Evolutionary conservation across 2,329 filamentous ascomycete species (phyloP).

Genomic region (Rutstroemia sydowiana): DNA sequence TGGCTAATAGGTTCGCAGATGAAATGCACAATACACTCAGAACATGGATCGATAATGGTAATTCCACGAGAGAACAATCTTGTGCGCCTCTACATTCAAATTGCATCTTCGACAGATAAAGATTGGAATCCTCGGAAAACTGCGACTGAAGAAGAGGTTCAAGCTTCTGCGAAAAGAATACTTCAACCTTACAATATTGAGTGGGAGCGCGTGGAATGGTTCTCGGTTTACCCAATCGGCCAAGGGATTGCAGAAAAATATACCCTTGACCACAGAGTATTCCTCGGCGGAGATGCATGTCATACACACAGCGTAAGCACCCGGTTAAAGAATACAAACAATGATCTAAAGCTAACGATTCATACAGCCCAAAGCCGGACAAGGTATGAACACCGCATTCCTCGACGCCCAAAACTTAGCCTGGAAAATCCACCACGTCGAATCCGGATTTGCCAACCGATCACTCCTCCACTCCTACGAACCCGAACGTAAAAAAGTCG

Average conservation of each 20-base stretch:
- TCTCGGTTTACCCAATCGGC: constrained; percentile 69
- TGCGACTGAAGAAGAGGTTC: constrained; percentile 56
- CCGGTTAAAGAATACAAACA: constrained; percentile 28
- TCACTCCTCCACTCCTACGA: constrained; percentile 79
- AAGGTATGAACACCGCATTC: constrained; percentile 77
- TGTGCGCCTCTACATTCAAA: constrained; percentile 64
- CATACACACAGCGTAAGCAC: constrained; percentile 64
- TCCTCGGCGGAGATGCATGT: constrained; percentile 70
- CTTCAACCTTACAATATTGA: constrained; percentile 59
- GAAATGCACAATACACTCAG: constrained; percentile 70
- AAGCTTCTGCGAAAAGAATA: constrained; percentile 57
- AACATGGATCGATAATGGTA: constrained; percentile 69
- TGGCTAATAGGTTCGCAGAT: constrained; percentile 38
- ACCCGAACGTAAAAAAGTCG: constrained; percentile 74
- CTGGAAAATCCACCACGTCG: constrained; percentile 93
- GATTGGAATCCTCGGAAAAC: constrained; percentile 56
- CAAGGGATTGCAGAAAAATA: constrained; percentile 65
- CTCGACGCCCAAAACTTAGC: constrained; percentile 81
- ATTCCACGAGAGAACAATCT: constrained; percentile 66
- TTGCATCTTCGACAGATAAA: constrained; percentile 51
- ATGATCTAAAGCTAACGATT: constrained; percentile 45
- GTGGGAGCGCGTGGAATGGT: constrained; percentile 65
- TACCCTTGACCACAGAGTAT: constrained; percentile 61
- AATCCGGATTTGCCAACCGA: constrained; percentile 70
- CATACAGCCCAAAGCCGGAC: constrained; percentile 64